Evolutionary conservation across 2,329 filamentous ascomycete genomes (phyloP), one percentile per base, ranked within the genome.

Genomic region (Curvularia sp.): DNA sequence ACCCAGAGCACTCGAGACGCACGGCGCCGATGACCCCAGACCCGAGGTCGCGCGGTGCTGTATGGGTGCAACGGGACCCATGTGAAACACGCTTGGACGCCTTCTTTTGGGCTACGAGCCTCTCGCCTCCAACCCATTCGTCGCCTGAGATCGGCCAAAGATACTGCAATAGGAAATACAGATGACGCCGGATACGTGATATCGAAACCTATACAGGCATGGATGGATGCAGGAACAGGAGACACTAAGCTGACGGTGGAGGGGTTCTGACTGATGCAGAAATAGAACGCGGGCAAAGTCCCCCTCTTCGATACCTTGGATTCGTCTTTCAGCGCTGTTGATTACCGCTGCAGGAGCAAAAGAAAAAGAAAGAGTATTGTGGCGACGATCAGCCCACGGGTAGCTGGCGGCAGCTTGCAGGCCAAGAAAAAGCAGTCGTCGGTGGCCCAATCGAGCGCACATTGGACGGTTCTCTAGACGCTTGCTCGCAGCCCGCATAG

Each of bases 401-500:
- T 34, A 42, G 18, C 36, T 49, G 42, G 46, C 57, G 46, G 47
- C 43, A 51, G 50, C 28, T 47, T 54, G 47, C 45, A 28, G 21
- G 8, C 46, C 25, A 36, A 38, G 34, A 19, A 51, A 43, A 57
- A 27, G 38, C 30, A 45, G 49, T 41, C 54, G 28, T 39, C 21
- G 28, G 48, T 47, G 50, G 54, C 50, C 59, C 58, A 61, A 55
- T 61, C 49, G 45, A 58, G 43, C 10, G 30, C 45, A 23, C 43
- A 42, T 46, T 58, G 36, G 54, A 30, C 43, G 60, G 54, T 63
- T 34, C 57, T 60, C 36, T 63, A 66, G 61, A 64, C 61, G 65
- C 64, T 55, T 50, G 50, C 43, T 52, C 53, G 39, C 36, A 34
- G 56, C 56, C 61, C 68, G 72, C 71, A 74, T 73, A 47, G 66